Evolutionary conservation across 768 basidiomycete genomes (phyloP).

Genomic region (Russula brevipes): DNA sequence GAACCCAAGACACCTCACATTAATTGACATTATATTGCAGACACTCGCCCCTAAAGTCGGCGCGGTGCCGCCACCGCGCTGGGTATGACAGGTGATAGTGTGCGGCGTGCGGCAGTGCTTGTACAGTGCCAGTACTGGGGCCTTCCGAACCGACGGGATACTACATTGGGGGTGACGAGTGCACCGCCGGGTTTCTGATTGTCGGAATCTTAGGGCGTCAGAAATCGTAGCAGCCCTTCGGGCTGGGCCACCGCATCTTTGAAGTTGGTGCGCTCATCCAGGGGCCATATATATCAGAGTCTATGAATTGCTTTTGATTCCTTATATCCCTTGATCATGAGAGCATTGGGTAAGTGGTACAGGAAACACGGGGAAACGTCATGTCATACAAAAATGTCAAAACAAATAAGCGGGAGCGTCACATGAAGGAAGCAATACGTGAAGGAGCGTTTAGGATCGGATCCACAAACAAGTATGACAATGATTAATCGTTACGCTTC

Average conservation of each 20-base stretch:
- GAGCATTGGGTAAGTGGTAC: neutral
- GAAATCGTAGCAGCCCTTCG: neutral
- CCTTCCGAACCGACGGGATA: neutral
- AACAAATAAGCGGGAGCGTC: no score
- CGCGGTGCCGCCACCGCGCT: no score
- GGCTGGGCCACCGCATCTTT: no score
- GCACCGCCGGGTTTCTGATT: no score
- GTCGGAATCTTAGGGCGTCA: no score
- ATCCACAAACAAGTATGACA: neutral
- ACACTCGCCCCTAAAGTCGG: no score
- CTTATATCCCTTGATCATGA: neutral
- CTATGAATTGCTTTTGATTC: no score
- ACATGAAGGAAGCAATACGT: neutral
- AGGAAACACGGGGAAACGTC: neutral
- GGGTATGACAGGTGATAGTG: neutral
- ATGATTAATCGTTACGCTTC: constrained; percentile 93
- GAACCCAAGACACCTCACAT: no score
- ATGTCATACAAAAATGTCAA: neutral
- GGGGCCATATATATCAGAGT: neutral
- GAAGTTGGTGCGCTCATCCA: neutral
- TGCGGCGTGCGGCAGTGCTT: neutral
- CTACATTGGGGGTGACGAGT: no score
- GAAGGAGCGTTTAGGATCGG: no score
- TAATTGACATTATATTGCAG: no score
- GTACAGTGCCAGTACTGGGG: no score